Evolutionary conservation across 768 basidiomycete species (phyloP), one percentile per base, ranked within the genome.

Genomic region (Candolleomyces efflorescens): DNA sequence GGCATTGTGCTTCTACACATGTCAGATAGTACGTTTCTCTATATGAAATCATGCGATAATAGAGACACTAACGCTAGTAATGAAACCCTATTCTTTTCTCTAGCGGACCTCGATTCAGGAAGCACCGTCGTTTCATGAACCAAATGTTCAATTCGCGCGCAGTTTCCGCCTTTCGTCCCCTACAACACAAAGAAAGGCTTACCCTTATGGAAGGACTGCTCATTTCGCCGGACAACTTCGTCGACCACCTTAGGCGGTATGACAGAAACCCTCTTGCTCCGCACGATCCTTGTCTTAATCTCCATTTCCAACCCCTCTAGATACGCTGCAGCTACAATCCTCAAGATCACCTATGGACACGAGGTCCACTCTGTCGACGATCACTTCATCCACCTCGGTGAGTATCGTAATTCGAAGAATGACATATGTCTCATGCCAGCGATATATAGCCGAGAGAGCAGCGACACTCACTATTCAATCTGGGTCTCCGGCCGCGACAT

Each of bases 61-160:
- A 38, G 12, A 56, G 45, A 43, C 11, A 32, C 55, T 56, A 5
- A 61, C 44, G 36, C 39, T 54, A 18, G 59, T 56, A 41, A 50
- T 39, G 52, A 55, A 46, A 44, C 23, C 23, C 46, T 41, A 53
- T 53, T 53, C 32, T 20, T 36, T 13, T 6, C 24, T 36, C 46
- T 26, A 80, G 79, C 64, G 80, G 80, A 36, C 77, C 75, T n/a
- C 73, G 76, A 43, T 80, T 82, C 64, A 72, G 80, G 59, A 80
- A 75, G 66, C 80, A 82, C 64, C 75, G 79, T 47, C 77, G 79
- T 15, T 79, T 78, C 61, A 77, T 81, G 41, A 78, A 81, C 53
- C 73, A 78, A 59, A 68, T 71, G 27, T 82, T 82, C 64, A 81
- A 81, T 64, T 73, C 75, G 48, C 69, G 71, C 56, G 75, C 76